phyloP scores from a whole-genome alignment of 345 rosid species.

The Barbarea vulgaris region DNA sequence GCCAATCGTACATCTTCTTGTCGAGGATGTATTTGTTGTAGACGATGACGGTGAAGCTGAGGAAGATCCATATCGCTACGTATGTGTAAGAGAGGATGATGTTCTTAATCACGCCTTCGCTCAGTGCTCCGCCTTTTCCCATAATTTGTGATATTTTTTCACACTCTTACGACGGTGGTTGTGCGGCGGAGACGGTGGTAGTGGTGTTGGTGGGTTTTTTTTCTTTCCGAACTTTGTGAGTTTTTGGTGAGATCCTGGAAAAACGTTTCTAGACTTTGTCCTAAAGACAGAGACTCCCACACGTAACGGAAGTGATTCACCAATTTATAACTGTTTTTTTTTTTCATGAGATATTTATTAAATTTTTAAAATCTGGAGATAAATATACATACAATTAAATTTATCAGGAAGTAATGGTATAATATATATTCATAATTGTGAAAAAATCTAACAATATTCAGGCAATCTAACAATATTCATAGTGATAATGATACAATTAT shows the following conservation, averaged over 20 bases:
- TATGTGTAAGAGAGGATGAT: constrained; percentile 89
- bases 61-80: constrained; percentile 97
- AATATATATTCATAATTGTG: not conserved
- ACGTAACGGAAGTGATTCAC: constrained; percentile 28
- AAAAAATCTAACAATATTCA: not conserved
- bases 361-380: not conserved
- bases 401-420: not conserved
- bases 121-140: constrained; percentile 90
- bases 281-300: constrained; percentile 8
- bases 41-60: constrained; percentile 94
- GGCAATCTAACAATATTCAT: not conserved
- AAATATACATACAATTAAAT: not conserved
- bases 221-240: not conserved
- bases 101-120: constrained; percentile 81
- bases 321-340: constrained; percentile 3
- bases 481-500: not conserved
- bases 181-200: constrained; percentile 24
- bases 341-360: not conserved
- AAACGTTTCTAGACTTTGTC: constrained; percentile 18
- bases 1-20: constrained; percentile 96
- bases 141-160: constrained; percentile 27
- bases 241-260: constrained; percentile 35
- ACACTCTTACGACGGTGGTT: constrained; percentile 21
- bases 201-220: not conserved
- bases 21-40: constrained; percentile 98